phyloP scores from a whole-genome alignment of 1,139 yeast genomes.

The Hemisphaericaspora subhashii region DNA sequence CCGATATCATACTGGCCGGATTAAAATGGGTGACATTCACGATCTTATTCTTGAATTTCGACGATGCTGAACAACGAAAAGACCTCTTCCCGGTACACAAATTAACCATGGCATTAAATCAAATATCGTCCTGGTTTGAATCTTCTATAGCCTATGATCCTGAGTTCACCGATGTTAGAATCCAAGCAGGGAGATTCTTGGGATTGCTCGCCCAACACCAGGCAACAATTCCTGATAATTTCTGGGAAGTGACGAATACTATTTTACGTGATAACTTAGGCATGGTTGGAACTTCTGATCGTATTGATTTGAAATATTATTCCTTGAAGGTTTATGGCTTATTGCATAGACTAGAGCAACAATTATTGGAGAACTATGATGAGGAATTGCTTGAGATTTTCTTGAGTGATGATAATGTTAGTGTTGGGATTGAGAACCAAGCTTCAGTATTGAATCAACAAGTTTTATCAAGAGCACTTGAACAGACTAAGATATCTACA shows the following conservation, averaged over 20 bases:
- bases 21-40: conserved; percentile 50
- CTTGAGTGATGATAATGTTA: conserved; percentile 25
- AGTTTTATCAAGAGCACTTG: conserved; percentile 26
- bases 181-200: conserved; percentile 53
- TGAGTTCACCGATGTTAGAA: conserved; percentile 50
- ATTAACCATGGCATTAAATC: conserved; percentile 56
- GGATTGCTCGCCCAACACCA: conserved; percentile 25
- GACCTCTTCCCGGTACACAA: conserved; percentile 50
- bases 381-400: conserved; percentile 42
- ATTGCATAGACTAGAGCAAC: conserved; percentile 1
- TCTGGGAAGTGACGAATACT: conserved; percentile 35
- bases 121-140: conserved; percentile 57
- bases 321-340: conserved; percentile 44
- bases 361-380: conserved; percentile 20
- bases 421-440: conserved; percentile 25
- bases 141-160: conserved; percentile 61
- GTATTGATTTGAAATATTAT: conserved; percentile 45
- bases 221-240: conserved; percentile 28
- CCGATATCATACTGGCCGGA: conserved; percentile 43
- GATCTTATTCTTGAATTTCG: conserved; percentile 48
- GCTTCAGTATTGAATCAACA: conserved; percentile 35
- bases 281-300: conserved; percentile 35
- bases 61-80: conserved; percentile 25
- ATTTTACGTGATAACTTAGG: conserved; percentile 54
- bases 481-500: conserved; percentile 10